Base-by-base conservation (phyloP, 805 yeast genomes). In the Nakazawaea wickerhamii region DNA sequence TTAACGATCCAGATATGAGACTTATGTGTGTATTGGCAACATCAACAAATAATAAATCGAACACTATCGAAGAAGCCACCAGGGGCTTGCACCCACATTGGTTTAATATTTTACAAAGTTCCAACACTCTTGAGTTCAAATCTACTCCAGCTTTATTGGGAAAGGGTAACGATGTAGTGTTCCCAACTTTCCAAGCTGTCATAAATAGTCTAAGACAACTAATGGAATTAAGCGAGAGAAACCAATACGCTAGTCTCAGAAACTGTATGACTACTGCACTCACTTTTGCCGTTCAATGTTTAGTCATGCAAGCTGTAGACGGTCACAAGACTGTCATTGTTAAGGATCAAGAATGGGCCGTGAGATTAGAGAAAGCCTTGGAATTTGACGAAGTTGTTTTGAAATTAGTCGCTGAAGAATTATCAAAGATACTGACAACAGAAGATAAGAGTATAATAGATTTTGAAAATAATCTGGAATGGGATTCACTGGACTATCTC, bases 21-120 rank as follows among this genome's bases (percentile, higher is more conserved):
- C 52, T 75, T 36, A 62, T 87, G 30, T 81, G 88, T 54, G 59
- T 89, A 15, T 57, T 81, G 36, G 96, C 89, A 11, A 59, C 85
- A 4, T 63, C 75, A 17, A 54, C 70, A 10, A 59, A 57, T 2
- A 84, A 84, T 50, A 70, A 81, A 43, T 69, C 85, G 2, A 95
- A 87, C 50, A 78, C 86, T 0, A 65, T 81, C 2, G 95, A 88
- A 53, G 96, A 88, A 57, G 83, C 96, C 0, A 59, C 58, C 4
- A 78, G 77, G 48, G 97, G 97, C 0, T 63, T 91, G 22, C 80
- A 88, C 58, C 96, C 96, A 0, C 76, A 84, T 57, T 83, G 90
- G 87, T 84, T 79, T 55, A 73, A 72, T 36, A 61, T 81, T 3
- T 62, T 60, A 31, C 71, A 64, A 40, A 66, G 82, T 0, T 61